phyloP scores from a whole-genome alignment of 108 stramenopile genomes.

The Nannochloropsis gaditana region DNA sequence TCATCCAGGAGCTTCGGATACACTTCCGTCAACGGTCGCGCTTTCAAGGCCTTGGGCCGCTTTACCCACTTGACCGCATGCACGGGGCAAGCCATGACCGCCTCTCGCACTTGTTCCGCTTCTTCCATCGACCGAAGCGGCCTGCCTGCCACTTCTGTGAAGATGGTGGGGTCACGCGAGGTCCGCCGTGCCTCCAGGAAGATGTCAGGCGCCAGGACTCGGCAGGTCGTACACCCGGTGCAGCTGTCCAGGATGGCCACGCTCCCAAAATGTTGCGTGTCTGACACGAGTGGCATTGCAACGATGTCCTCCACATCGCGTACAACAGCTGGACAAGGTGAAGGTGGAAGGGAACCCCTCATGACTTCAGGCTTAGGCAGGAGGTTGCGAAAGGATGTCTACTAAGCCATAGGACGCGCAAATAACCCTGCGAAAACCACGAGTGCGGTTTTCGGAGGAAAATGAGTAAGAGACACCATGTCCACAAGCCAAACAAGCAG shows the following conservation, averaged over 20 bases:
- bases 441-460: too few species aligned
- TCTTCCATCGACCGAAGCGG: constrained; percentile 12
- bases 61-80: constrained; percentile 18
- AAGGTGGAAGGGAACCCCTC: too few species aligned
- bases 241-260: constrained; percentile 3
- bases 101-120: constrained; percentile 11
- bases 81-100: not conserved
- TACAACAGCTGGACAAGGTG: too few species aligned
- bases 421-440: too few species aligned
- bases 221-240: not conserved
- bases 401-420: too few species aligned
- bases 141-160: constrained; percentile 2
- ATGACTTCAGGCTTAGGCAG: too few species aligned
- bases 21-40: not conserved
- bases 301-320: too few species aligned
- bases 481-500: too few species aligned
- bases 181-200: not conserved
- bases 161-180: not conserved
- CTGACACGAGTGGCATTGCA: too few species aligned
- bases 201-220: not conserved
- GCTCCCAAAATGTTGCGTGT: not conserved
- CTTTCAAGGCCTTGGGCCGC: not conserved
- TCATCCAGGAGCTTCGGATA: not conserved
- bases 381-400: too few species aligned
- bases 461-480: too few species aligned